These are phyloP conservation scores for Lolium rigidum DNA, from an alignment of 176 grass and related monocot species.

Conservation along the genomic window DNA sequence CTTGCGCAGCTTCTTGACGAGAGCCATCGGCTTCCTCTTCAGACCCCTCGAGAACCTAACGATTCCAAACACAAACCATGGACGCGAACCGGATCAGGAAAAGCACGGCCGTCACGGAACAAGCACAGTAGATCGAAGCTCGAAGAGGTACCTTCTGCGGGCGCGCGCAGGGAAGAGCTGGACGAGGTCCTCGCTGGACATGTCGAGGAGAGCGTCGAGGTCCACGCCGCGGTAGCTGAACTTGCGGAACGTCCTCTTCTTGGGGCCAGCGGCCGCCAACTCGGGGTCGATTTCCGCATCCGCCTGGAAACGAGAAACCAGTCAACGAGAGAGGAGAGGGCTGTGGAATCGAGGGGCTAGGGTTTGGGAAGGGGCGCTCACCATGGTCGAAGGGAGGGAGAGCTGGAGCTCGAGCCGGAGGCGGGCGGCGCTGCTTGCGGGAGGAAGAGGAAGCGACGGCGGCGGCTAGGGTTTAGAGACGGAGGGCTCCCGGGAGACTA, in stretches of 20 bases:
- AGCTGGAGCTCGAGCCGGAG: constrained; percentile 14
- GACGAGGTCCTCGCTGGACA: constrained; percentile 93
- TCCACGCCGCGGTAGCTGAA: constrained; percentile 96
- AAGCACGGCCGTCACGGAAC: not conserved
- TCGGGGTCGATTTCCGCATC: constrained; percentile 64
- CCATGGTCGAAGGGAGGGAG: constrained; percentile 39
- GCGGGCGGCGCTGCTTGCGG: constrained; percentile 17
- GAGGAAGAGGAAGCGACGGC: not conserved
- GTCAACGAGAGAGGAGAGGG: not conserved
- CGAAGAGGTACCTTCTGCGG: constrained; percentile 60
- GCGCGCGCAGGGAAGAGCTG: constrained; percentile 81
- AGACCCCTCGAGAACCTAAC: constrained; percentile 96
- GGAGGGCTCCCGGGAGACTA: not conserved
- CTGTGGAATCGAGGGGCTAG: not conserved
- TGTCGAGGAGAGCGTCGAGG: constrained; percentile 96
- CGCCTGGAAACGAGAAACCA: constrained; percentile 51
- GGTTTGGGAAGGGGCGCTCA: constrained; percentile 13
- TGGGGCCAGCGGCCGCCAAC: constrained; percentile 61
- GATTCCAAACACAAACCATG: not conserved
- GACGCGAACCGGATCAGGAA: not conserved
- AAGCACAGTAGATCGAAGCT: not conserved
- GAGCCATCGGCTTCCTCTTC: constrained; percentile 98
- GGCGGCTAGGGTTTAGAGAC: constrained; percentile 42
- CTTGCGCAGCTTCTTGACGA: constrained; percentile 97
- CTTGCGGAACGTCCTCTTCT: constrained; percentile 99